These are phyloP conservation scores for Diaporthe capsici DNA, from an alignment of 2,329 filamentous ascomycete genomes.

Conservation along the genomic window DNA sequence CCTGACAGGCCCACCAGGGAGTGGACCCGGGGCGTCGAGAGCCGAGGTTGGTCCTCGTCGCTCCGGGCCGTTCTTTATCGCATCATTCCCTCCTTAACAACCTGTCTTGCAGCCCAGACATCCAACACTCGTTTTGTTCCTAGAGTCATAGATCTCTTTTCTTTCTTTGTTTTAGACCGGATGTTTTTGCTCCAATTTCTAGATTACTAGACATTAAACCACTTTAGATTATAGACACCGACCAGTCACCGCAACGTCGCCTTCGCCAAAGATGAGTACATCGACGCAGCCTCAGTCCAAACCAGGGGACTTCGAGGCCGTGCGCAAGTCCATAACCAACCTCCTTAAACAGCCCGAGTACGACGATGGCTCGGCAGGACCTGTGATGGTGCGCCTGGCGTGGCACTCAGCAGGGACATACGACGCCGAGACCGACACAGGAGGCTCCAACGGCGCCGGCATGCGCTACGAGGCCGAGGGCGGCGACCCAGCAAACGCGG, in stretches of 20 bases:
- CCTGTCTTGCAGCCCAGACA: background rate
- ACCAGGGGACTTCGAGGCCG: slow-evolving; percentile 73
- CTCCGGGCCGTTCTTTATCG: slow-evolving; percentile 35
- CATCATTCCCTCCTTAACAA: slow-evolving; percentile 3
- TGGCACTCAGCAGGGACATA: slow-evolving; percentile 78
- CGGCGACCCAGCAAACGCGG: slow-evolving; percentile 75
- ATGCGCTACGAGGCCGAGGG: slow-evolving; percentile 77
- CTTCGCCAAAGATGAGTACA: slow-evolving; percentile 23
- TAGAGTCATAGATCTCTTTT: background rate
- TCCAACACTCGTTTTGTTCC: background rate
- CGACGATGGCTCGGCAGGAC: slow-evolving; percentile 75
- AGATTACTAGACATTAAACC: background rate
- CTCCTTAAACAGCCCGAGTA: slow-evolving; percentile 73
- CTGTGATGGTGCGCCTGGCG: slow-evolving; percentile 74
- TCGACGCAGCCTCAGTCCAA: slow-evolving; percentile 8
- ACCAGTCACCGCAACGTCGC: background rate
- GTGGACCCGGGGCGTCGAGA: slow-evolving; percentile 34
- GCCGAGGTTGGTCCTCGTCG: slow-evolving; percentile 37
- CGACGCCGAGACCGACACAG: slow-evolving; percentile 70
- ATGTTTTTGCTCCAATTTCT: background rate
- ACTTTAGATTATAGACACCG: background rate
- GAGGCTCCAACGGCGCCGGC: slow-evolving; percentile 74
- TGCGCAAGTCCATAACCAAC: slow-evolving; percentile 66
- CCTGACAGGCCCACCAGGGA: slow-evolving; percentile 27
- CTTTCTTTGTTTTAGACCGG: background rate